Evolutionary conservation across 306 rosid genomes (phyloP), one percentile per base, ranked within the genome.

Genomic region (Senna tora): DNA sequence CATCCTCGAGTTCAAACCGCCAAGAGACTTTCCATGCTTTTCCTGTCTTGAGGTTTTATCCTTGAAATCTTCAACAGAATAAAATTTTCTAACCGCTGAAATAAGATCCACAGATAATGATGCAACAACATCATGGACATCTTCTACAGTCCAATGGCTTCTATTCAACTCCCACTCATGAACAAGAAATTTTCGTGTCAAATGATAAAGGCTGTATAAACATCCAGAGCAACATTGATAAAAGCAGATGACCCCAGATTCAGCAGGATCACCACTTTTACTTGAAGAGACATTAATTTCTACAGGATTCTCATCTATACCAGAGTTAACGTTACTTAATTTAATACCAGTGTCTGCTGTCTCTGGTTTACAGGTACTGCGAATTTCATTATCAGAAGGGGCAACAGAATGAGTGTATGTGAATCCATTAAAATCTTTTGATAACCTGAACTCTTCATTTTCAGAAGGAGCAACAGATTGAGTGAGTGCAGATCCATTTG

Each of bases 201-300:
- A 57, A 56, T 66, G 39, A 49, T 64, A 80, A 56, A 94, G 86
- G 67, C 61, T 78, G 52, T 72, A 20, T 9, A 91, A 72, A 79
- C 99, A 91, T 67, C 69, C 71, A 10, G 84, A 80, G 84, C 99
- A 94, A 82, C 96, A 94, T 75, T 59, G 90, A 77, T 89, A 87
- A 49, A 77, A 69, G 69, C 96, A 94, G 46, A 87, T 22, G 52
- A 78, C 60, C 39, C 75, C 88, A 12, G 92, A 49, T 55, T 79
- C 54, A 3, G 69, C 68, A 64, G 82, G 71, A 45, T 25, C 79
- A 22, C 50, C 17, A 49, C 34, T 77, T 77, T 82, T 67, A 32
- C 79, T 79, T 30, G 81, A 73, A 71, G 85, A 68, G 51, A 45
- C 34, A 47, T 69, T 45, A 50, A n/a, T 65, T 13, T 82, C 83